These are phyloP conservation scores for Metarhizium rileyi DNA, from an alignment of 2,329 filamentous ascomycete species.

Conservation along the genomic window DNA sequence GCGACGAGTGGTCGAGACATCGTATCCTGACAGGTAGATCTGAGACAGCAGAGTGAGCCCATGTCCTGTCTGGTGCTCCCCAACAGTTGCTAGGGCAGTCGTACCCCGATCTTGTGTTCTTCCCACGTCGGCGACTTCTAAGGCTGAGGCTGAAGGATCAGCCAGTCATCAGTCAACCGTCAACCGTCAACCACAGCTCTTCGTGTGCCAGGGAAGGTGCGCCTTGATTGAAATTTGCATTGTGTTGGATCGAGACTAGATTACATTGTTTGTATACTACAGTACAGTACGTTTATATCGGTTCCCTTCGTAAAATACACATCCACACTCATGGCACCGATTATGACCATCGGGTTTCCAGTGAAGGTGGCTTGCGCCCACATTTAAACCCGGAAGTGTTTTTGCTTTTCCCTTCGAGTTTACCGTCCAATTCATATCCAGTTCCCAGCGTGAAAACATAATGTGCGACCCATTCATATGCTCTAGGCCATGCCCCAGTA, in stretches of 20 bases:
- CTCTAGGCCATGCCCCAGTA: not conserved
- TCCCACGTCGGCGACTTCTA: not conserved
- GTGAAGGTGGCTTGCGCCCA: not conserved
- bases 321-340: not conserved
- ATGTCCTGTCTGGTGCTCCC: not conserved
- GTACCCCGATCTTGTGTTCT: not conserved
- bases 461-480: not conserved
- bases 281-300: conserved; percentile 4
- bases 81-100: not conserved
- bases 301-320: conserved; percentile 6
- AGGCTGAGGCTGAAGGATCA: not conserved
- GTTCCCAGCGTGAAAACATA: not conserved
- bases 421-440: not conserved
- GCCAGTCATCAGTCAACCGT: not conserved
- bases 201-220: not conserved
- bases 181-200: not conserved
- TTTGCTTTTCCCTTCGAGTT: not conserved
- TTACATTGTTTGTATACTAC: conserved; percentile 6
- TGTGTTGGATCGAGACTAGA: not conserved
- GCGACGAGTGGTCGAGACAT: not conserved
- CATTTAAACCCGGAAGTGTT: not conserved
- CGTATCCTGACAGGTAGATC: not conserved
- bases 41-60: not conserved
- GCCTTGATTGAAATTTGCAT: too few relatives aligned
- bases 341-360: not conserved